Evolutionary conservation across 176 grass and related monocot genomes (phyloP), one percentile per base, ranked within the genome.

Genomic region (Cenchrus fungigraminus): DNA sequence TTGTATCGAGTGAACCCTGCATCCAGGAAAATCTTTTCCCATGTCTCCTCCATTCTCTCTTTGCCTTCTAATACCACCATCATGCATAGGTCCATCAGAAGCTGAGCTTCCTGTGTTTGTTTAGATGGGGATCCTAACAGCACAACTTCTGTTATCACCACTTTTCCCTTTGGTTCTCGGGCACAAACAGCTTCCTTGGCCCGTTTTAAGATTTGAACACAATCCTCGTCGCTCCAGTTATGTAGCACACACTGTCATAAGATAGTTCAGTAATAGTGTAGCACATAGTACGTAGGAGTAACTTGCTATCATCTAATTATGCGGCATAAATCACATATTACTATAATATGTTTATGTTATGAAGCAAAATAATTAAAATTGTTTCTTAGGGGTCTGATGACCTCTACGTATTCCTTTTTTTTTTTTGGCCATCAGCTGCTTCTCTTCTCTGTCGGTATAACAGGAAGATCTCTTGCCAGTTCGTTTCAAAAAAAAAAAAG

Each of bases 171-270:
- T 0, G 46, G 61, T 37, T 52, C 78, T 66, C 61, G 25, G n/a
- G 46, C 19, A 2, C 46, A 80, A 80, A 80, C 15, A 20, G 78
- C 47, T 54, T 68, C 63, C 10, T 16, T 86, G 15, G 68, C 65
- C 2, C 34, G 77, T 14, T 52, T 80, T 0, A 86, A 65, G 77
- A 86, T 65, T 17, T 7, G 79, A 52, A 74, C 68, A 3, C 85
- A 80, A 11, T 86, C 77, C 34, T 86, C 20, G 3, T 80, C 76
- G 2, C 10, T 65, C 77, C 84, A 86, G 20, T 86, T 49, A 51
- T 85, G 83, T 34, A 79, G 43, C 37, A 86, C 70, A 46, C 20
- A 86, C 77, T 86, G 53, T 20, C 11, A 12, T 17, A 9, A 53
- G 2, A 28, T 28, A 10, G 59, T 59, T 8, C 16, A 20, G 6